Conservation (phyloP, 768 basidiomycete genomes). For the Boletales sp. region DNA sequence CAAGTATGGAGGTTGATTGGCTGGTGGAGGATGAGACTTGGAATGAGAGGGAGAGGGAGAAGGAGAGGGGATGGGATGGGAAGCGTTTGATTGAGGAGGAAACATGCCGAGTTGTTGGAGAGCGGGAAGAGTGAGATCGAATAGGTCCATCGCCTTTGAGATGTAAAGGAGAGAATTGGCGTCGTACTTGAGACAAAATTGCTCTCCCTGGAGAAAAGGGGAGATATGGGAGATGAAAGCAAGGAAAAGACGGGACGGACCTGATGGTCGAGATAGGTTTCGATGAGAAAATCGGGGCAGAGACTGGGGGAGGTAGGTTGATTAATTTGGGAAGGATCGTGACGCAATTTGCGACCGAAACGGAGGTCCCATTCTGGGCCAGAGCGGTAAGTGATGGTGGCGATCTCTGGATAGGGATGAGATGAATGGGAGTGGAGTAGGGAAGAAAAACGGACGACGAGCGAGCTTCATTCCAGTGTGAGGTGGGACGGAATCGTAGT, state of each 20-base stretch:
- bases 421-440: not conserved
- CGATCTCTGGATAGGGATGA: constrained; percentile 66
- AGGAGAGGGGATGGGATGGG: constrained; percentile 13
- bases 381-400: constrained; percentile 97
- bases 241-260: constrained; percentile 25
- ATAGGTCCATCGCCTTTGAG: constrained; percentile 99
- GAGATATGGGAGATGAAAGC: not conserved
- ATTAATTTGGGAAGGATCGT: constrained; percentile 14
- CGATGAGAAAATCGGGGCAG: constrained; percentile 97
- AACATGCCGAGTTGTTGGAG: constrained; percentile 64
- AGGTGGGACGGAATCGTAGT: constrained; percentile 92
- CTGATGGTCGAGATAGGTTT: constrained; percentile 96
- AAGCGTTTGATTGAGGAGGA: constrained; percentile 17
- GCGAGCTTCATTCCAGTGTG: constrained; percentile 99
- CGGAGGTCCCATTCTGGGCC: constrained; percentile 99
- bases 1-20: constrained; percentile 72
- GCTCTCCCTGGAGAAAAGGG: constrained; percentile 63
- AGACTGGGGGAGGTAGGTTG: constrained; percentile 57
- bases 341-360: constrained; percentile 78
- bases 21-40: constrained; percentile 69
- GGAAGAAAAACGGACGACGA: constrained; percentile 60
- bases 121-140: constrained; percentile 85
- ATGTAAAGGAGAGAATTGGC: constrained; percentile 99
- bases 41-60: constrained; percentile 53
- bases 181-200: constrained; percentile 98